phyloP scores from a whole-genome alignment of 2,329 filamentous ascomycete species.

The Xylaria sp. region DNA sequence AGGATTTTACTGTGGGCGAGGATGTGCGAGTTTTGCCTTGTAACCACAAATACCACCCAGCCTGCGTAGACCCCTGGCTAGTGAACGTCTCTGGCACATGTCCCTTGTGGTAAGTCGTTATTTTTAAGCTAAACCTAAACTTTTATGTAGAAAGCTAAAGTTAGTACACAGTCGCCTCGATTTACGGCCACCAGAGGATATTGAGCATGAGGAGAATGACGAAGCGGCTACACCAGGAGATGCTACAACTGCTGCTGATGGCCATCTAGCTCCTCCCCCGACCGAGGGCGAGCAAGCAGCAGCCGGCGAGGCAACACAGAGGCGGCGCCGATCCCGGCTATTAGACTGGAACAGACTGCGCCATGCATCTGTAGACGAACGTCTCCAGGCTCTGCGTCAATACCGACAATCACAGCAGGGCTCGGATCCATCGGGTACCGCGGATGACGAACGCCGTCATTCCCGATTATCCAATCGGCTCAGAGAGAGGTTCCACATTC shows the following conservation, averaged over 20 bases:
- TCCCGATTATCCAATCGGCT: conserved; percentile 61
- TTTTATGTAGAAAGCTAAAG: conserved; percentile 30
- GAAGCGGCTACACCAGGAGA: conserved; percentile 26
- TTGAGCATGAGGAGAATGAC: conserved; percentile 29
- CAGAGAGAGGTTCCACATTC: conserved; percentile 64
- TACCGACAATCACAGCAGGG: conserved; percentile 57
- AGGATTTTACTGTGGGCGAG: conserved; percentile 74
- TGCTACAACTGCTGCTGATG: conserved; percentile 10
- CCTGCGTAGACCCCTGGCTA: conserved; percentile 76
- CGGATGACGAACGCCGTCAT: conserved; percentile 54
- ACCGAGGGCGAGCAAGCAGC: conserved; percentile 49
- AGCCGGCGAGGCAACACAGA: conserved; percentile 50
- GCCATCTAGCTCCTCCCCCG: conserved; percentile 30
- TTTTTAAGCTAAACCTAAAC: background rate
- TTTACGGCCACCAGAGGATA: conserved; percentile 55
- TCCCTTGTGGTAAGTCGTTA: conserved; percentile 70
- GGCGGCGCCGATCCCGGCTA: conserved; percentile 62
- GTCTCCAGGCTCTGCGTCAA: conserved; percentile 68
- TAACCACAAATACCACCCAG: conserved; percentile 74
- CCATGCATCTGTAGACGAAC: conserved; percentile 69
- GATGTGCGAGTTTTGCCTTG: conserved; percentile 76
- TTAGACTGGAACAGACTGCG: conserved; percentile 68
- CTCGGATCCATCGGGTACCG: conserved; percentile 45
- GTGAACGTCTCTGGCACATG: conserved; percentile 77
- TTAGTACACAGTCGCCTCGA: conserved; percentile 61